Evolutionary conservation across 2,329 filamentous ascomycete genomes (phyloP).

Genomic region (Byssochlamys sp.): DNA sequence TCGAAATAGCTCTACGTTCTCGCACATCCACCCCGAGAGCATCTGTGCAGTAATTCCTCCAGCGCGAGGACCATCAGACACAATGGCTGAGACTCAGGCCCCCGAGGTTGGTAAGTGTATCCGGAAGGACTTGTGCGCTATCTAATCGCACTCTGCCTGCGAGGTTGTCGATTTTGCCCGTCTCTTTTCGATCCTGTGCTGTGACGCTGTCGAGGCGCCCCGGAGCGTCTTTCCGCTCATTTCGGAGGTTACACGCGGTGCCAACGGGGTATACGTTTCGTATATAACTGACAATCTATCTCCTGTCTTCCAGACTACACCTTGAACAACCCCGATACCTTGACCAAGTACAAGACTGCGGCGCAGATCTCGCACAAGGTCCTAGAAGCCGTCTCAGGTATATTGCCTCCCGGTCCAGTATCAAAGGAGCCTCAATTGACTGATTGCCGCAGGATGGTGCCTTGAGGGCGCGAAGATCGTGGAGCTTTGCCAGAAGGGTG

Average conservation of each 20-base stretch:
- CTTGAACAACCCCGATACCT: constrained; percentile 81
- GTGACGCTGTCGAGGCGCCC: neutral
- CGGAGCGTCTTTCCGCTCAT: neutral
- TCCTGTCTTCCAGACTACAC: constrained; percentile 58
- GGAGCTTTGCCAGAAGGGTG: constrained; percentile 87
- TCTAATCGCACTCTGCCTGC: neutral
- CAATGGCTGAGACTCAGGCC: constrained; percentile 28
- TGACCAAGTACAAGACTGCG: constrained; percentile 98
- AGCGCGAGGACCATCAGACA: constrained; percentile 20
- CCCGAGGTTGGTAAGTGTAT: constrained; percentile 34
- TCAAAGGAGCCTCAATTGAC: neutral
- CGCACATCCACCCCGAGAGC: constrained; percentile 9
- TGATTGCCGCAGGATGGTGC: constrained; percentile 46
- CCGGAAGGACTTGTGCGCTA: constrained; percentile 1
- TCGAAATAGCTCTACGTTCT: constrained; percentile 4
- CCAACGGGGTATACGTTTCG: neutral
- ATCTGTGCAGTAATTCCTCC: constrained; percentile 9
- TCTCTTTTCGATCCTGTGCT: neutral
- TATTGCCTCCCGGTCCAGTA: constrained; percentile 9
- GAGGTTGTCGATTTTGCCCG: neutral
- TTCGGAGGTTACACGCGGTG: neutral
- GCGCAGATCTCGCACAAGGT: constrained; percentile 93
- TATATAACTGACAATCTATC: constrained; percentile 3
- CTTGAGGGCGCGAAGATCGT: constrained; percentile 85
- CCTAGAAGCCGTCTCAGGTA: constrained; percentile 68